Evolutionary conservation across 2,329 filamentous ascomycete genomes (phyloP), one percentile per base, ranked within the genome.

Genomic region (Plenodomus tracheiphilus): DNA sequence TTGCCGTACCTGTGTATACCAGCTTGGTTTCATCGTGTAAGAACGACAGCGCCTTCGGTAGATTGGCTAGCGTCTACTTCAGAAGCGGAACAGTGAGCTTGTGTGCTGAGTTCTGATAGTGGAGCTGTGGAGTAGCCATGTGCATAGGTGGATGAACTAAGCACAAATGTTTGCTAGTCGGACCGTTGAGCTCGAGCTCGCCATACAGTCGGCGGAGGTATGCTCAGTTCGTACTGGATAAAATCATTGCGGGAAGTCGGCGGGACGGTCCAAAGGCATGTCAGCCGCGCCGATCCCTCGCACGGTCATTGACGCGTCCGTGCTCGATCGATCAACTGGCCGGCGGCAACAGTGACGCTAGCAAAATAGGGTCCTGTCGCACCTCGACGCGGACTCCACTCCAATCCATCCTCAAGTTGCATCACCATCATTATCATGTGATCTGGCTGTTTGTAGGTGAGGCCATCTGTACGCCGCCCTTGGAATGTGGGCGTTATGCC

Each of bases 21-120:
- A 79, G 64, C 32, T 72, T 72, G 62, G 74, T 75, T 50, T 77
- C 70, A 3, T 68, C 69, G 53, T 79, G 76, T 38, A 79, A 56
- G 43, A 64, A 64, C 41, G 78, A 74, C 4, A 79, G 71, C n/a
- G 74, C 75, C 30, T 70, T 68, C 40, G 62, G 38, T 75, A 74
- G 5, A 68, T 48, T 49, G 66, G 65, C 43, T 61, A 62, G 47
- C 77, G 66, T 52, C 13, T 54, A 63, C 30, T 56, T 60, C 37
- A 63, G 37, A 43, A 64, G 53, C 39, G 46, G 49, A 22, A 36
- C 46, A 19, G 62, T 36, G 7, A 64, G 46, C 35, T 45, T 47
- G 35, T 54, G 59, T 54, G 57, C 32, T 47, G 41, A 16, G 39
- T 64, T 61, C 6, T 43, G 15, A 43, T 63, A 59, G 45, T 65